Base-by-base conservation (phyloP, 257 asterid species). In the Lycium barbarum region DNA sequence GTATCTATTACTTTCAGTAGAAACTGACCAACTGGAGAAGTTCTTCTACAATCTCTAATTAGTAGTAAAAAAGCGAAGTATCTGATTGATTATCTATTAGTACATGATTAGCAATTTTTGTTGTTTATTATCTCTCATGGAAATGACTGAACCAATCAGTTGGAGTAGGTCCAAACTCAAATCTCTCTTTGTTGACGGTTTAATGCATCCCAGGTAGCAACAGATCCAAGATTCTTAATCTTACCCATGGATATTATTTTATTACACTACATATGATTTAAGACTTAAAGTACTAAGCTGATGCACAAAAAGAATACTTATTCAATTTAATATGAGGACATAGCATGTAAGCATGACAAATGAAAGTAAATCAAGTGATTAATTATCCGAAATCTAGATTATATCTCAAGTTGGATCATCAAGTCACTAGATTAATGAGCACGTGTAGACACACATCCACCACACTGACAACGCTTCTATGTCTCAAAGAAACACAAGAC, bases 381-480 rank as follows among this genome's bases (percentile, higher is more conserved):
- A 76, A 76, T 76, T 22, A 76, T 35, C 22, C 22, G 22, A 13
- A 74, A 26, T 40, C 45, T 6, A 40, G 45, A 40, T 76, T 26
- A 26, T 76, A 26, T 70, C 4, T 40, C 26, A 9, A 76, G 82
- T 74, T 6, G 81, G 4, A 74, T 74, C 59, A 65, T 65, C n/a
- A 7, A 67, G 51, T 76, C 45, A 12, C 47, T 6, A 47, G 8
- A 76, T 76, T 76, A 76, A 51, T 51, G 68, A 59, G 81, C 86
- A 84, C 78, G 81, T 49, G 84, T 70, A 20, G 76, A 43, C 86
- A 57, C 85, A 83, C 86, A 58, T 36, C 45, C 9, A 86, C 51
- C 85, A 68, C 82, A 59, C 43, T 22, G 2, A 45, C 49, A 57
- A 22, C 84, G 3, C 3, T 49, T 15, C 33, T 82, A 18, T 40